These are phyloP conservation scores for Penicillium lividum DNA, from an alignment of 495 filamentous ascomycete species.

Conservation along the genomic window DNA sequence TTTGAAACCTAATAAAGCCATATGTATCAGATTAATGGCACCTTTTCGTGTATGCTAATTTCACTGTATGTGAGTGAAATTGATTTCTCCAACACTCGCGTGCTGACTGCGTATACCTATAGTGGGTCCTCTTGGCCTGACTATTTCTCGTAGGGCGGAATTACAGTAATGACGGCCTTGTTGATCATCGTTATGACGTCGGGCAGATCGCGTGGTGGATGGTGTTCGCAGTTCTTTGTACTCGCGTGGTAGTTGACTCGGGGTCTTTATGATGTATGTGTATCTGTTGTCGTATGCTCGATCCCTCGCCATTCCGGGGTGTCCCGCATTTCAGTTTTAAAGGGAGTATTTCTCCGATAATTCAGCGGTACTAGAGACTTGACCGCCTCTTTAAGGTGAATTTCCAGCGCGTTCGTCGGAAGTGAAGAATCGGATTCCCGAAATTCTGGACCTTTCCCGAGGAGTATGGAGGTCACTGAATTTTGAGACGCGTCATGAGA, in stretches of 20 bases:
- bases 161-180: constrained; percentile 1
- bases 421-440: constrained; percentile 5
- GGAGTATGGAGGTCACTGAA: background rate
- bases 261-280: background rate
- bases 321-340: constrained; percentile 1
- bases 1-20: background rate
- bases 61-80: background rate
- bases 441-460: background rate
- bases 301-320: constrained; percentile 2
- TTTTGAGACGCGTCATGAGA: constrained; percentile 24
- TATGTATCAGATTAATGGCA: background rate
- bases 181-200: background rate
- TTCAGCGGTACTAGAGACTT: constrained; percentile 5
- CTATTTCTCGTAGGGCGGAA: background rate
- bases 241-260: background rate
- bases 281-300: background rate
- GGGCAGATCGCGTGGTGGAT: background rate
- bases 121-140: background rate
- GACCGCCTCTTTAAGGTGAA: constrained; percentile 21
- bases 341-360: constrained; percentile 13
- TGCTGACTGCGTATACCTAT: background rate
- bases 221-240: background rate
- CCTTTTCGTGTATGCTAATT: background rate
- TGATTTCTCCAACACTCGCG: background rate
- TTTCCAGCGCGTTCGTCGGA: constrained; percentile 32